Conservation (phyloP, 164 flowering plant genomes). For the Stephania yunnanensis region DNA sequence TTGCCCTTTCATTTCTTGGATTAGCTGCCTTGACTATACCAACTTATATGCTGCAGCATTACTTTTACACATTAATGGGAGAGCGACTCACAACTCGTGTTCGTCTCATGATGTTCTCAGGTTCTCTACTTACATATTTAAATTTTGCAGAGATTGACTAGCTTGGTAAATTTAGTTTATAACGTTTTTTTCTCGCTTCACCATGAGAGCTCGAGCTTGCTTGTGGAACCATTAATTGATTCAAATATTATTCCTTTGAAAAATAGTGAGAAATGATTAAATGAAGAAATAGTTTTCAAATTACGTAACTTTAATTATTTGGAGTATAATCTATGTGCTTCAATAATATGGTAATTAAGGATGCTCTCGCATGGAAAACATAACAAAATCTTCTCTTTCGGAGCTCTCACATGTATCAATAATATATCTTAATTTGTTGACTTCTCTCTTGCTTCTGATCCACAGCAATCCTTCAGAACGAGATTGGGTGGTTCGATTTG, state of each 20-base stretch:
- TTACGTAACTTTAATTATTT: no score
- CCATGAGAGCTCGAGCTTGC: background rate
- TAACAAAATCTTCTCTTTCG: no score
- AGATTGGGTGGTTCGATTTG: conserved; percentile 80
- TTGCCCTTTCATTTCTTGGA: conserved; percentile 55
- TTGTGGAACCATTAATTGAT: no score
- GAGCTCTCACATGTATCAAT: background rate
- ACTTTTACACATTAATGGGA: conserved; percentile 64
- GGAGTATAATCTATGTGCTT: no score
- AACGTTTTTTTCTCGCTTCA: background rate
- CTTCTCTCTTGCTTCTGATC: conserved; percentile 3
- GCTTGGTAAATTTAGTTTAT: background rate
- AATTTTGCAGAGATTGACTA: background rate
- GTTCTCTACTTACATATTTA: conserved; percentile 24
- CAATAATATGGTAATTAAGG: no score
- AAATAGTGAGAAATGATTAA: no score
- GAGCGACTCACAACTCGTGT: conserved; percentile 64
- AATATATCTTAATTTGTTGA: background rate
- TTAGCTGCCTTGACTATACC: conserved; percentile 43
- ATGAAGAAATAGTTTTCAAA: no score
- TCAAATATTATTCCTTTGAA: no score
- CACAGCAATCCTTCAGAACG: conserved; percentile 73
- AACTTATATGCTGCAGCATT: conserved; percentile 59
- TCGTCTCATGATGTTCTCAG: conserved; percentile 71
- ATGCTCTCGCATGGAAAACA: background rate